Base-by-base conservation (phyloP, 768 basidiomycete species). In the Kwoniella europaea region DNA sequence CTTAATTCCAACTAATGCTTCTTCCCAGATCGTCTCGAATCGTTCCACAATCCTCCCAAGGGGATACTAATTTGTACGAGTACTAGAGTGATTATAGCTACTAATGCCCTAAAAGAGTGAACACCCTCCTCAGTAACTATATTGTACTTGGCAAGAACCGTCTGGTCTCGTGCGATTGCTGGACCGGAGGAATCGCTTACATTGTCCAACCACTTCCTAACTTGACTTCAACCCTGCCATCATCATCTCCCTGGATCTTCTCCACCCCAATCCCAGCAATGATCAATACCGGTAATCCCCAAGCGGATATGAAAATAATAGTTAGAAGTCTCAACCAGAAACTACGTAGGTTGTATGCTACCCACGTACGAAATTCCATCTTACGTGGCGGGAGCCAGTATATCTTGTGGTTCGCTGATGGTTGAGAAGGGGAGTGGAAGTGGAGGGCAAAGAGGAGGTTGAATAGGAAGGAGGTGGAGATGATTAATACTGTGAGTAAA, bases 201-300 rank as follows among this genome's bases (percentile, higher is more conserved):
- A 68, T 20, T 2, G 22, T 52, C 59, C 60, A 68, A 12, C 67
- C 67, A 13, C 27, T 63, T 10, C 67, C 67, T n/a, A 68, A 3
- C 6, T 44, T 44, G 1, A 50, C 44, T 12, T 41, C 24, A 41
- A 43, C 46, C 3, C n/a, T 42, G 16, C 52, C n/a, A 12, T 20
- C 10, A n/a, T 53, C n/a, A 12, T 20, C 10, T 12, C 56, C 24
- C 10, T 67, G 18, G 2, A 65, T 24, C 50, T 46, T 43, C 3
- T 57, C 13, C 41, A 65, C 54, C 27, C 64, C 64, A 7, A 65
- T 29, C 42, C 29, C 29, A 9, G 41, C 18, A 18, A 57, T 57
- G 54, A 57, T 20, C 7, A 65, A 54, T 6, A 65, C 64, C 4
- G 64, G 64, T 35, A 65, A 44, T 5, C 57, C 61, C 59, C 41